These are phyloP conservation scores for Colletotrichum sp. DNA, from an alignment of 2,329 filamentous ascomycete genomes.

Conservation along the genomic window DNA sequence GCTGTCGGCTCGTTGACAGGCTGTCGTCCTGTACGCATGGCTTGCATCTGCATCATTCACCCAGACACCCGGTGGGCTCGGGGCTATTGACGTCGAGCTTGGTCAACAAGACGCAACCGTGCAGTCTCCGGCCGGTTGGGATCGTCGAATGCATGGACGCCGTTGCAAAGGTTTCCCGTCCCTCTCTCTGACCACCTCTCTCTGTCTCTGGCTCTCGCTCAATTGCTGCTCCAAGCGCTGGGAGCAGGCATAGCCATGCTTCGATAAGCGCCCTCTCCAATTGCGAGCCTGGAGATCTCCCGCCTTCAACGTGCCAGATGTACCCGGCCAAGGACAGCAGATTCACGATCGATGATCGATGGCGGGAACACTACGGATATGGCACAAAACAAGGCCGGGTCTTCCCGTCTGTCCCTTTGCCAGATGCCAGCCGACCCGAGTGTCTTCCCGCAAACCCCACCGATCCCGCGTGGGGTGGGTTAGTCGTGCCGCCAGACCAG, in stretches of 20 bases:
- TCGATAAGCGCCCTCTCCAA: neutral
- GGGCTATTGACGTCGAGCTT: constrained; percentile 11
- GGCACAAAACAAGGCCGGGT: neutral
- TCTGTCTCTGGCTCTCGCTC: neutral
- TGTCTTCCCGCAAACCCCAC: constrained; percentile 16
- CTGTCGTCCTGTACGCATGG: neutral
- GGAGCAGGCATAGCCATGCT: constrained; percentile 16
- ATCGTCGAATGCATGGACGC: neutral
- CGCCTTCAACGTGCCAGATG: neutral
- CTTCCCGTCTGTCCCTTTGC: neutral
- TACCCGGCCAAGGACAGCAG: neutral
- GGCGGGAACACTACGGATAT: neutral
- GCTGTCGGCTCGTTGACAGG: constrained; percentile 18
- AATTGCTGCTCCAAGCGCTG: neutral
- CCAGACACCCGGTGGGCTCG: neutral
- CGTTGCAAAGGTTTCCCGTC: neutral
- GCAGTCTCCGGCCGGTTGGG: neutral
- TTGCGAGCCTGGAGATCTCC: constrained; percentile 4
- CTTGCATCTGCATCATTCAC: constrained; percentile 9
- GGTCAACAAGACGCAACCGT: neutral
- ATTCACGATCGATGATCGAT: constrained; percentile 6
- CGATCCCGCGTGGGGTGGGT: constrained; percentile 13
- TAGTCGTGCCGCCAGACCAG: constrained; percentile 1
- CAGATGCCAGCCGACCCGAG: neutral
- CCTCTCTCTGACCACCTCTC: neutral